Evolutionary conservation across 2,329 filamentous ascomycete genomes (phyloP).

Genomic region (Alternaria angustiovoidea): DNA sequence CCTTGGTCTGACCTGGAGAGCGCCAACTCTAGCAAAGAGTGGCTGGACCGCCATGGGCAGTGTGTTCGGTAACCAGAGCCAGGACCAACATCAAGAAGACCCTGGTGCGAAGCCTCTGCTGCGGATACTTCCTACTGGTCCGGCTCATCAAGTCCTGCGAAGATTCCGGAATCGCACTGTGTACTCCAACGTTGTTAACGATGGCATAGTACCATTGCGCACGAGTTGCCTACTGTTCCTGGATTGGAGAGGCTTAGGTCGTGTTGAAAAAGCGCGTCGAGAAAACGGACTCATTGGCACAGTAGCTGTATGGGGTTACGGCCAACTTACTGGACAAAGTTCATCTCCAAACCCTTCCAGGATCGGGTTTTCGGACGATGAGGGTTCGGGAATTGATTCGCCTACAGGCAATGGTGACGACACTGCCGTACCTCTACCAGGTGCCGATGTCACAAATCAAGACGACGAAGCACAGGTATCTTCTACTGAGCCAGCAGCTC

Average conservation of each 20-base stretch:
- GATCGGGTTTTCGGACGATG: slow-evolving; percentile 39
- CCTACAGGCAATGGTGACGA: slow-evolving; percentile 47
- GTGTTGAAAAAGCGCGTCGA: slow-evolving; percentile 91
- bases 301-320: slow-evolving; percentile 92
- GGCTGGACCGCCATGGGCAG: slow-evolving; percentile 90
- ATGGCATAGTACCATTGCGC: slow-evolving; percentile 92
- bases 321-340: slow-evolving; percentile 80
- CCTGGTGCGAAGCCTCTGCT: slow-evolving; percentile 88
- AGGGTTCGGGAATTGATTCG: slow-evolving; percentile 38
- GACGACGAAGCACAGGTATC: slow-evolving; percentile 64
- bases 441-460: slow-evolving; percentile 69
- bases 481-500: slow-evolving; percentile 44
- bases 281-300: slow-evolving; percentile 94
- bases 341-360: slow-evolving; percentile 65
- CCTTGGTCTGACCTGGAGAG: slow-evolving; percentile 90
- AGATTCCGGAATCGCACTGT: slow-evolving; percentile 91
- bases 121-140: slow-evolving; percentile 87
- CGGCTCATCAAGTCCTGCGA: slow-evolving; percentile 84
- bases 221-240: slow-evolving; percentile 97
- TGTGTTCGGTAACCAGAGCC: slow-evolving; percentile 72
- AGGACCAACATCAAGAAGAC: slow-evolving; percentile 65
- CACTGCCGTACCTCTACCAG: slow-evolving; percentile 73
- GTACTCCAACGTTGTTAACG: slow-evolving; percentile 97
- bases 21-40: slow-evolving; percentile 82
- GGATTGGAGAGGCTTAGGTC: slow-evolving; percentile 92